A percentile compares a stretch with the other conserved stretches of the same genome.
Evolutionary conservation across 805 yeast genomes (phyloP).

Genomic region (Metschnikowia rubicola): DNA sequence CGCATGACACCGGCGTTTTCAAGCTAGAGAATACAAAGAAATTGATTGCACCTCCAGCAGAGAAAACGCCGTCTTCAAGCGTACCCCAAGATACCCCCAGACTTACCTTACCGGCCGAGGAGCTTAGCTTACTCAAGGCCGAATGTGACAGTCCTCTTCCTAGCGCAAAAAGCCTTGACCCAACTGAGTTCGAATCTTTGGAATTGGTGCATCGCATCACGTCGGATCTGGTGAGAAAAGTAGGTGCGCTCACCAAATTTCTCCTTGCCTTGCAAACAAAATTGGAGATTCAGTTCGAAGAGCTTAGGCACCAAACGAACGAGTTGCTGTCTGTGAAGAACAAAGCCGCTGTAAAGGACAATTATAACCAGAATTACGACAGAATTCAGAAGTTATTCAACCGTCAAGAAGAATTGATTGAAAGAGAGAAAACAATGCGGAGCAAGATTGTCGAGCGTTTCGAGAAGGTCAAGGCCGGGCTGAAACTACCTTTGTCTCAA

Average conservation of each 20-base stretch:
- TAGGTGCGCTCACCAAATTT: constrained; percentile 12
- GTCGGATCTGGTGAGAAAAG: constrained; percentile 3
- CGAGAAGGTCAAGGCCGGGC: constrained; percentile 20
- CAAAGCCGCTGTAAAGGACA: constrained; percentile 3
- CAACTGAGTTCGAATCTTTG: constrained; percentile 5
- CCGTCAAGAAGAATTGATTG: constrained; percentile 23
- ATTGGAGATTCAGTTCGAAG: constrained; percentile 20
- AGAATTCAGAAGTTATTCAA: constrained; percentile 14
- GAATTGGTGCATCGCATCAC: constrained; percentile 6
- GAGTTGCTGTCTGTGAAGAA: constrained; percentile 8
- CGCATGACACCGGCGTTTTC: constrained; percentile 14
- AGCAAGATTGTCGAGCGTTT: constrained; percentile 22
- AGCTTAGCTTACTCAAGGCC: constrained; percentile 11
- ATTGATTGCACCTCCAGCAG: not conserved
- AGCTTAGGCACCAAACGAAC: constrained; percentile 21
- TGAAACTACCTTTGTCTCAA: constrained; percentile 30
- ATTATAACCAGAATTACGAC: constrained; percentile 6
- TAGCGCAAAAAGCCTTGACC: constrained; percentile 4
- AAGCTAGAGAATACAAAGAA: constrained; percentile 6
- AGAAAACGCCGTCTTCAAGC: no score
- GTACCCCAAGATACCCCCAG: no score
- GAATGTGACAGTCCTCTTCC: not conserved
- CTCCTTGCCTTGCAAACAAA: constrained; percentile 12
- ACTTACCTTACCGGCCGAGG: constrained; percentile 17
- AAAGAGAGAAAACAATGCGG: constrained; percentile 22